Conservation (phyloP, 495 filamentous ascomycete species). For the Elasticomyces elasticus region DNA sequence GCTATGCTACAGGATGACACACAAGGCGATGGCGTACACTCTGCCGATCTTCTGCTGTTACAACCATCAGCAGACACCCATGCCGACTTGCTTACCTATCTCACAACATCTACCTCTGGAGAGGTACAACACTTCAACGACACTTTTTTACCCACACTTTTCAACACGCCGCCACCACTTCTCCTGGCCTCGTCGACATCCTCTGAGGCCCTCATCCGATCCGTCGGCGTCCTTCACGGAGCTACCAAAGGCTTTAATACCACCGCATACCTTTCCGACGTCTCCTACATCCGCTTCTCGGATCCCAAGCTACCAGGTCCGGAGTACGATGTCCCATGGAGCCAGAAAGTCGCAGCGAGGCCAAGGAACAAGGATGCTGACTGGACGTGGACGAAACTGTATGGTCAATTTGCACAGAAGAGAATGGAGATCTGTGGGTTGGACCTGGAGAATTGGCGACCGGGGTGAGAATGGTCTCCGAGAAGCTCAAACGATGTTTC, state of each 20-base stretch:
- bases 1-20: constrained; percentile 28
- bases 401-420: constrained; percentile 31
- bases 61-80: constrained; percentile 24
- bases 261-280: constrained; percentile 30
- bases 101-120: constrained; percentile 8
- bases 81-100: constrained; percentile 12
- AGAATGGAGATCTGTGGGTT: constrained; percentile 35
- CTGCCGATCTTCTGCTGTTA: constrained; percentile 26
- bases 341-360: constrained; percentile 26
- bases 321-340: constrained; percentile 35
- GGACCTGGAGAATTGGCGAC: constrained; percentile 28
- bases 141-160: constrained; percentile 25
- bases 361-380: constrained; percentile 35
- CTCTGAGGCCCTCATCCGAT: constrained; percentile 10
- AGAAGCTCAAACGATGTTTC: no score
- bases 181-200: constrained; percentile 12
- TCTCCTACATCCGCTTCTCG: constrained; percentile 35
- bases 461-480: no score
- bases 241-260: constrained; percentile 28
- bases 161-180: constrained; percentile 19
- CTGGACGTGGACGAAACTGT: constrained; percentile 37
- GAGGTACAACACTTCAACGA: constrained; percentile 18
- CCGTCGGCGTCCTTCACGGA: constrained; percentile 15
- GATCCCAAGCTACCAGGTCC: constrained; percentile 39
- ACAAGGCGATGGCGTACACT: constrained; percentile 22